Evolutionary conservation across 177 flowering plant species (phyloP).

Genomic region (Telopea speciosissima): DNA sequence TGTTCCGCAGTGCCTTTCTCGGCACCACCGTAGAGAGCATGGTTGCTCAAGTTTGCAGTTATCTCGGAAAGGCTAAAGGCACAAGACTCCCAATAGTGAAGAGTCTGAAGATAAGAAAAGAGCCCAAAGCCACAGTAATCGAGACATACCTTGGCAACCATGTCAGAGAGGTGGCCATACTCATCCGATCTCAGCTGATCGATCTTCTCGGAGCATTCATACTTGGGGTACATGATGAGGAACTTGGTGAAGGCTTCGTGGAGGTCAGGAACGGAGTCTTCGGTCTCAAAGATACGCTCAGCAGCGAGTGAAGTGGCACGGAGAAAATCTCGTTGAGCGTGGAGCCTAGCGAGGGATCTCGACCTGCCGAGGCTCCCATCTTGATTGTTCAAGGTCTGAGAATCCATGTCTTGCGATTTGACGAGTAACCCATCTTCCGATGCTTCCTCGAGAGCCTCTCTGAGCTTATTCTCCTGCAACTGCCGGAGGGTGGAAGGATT

Average conservation of each 20-base stretch:
- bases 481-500: constrained; percentile 35
- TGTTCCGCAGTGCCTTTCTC: constrained; percentile 53
- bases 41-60: constrained; percentile 66
- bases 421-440: constrained; percentile 60
- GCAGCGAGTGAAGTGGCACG: constrained; percentile 58
- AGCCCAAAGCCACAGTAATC: constrained; percentile 74
- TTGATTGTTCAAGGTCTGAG: constrained; percentile 31
- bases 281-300: constrained; percentile 32
- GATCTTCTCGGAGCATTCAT: constrained; percentile 47
- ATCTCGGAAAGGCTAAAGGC: constrained; percentile 61
- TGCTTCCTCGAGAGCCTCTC: constrained; percentile 64
- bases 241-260: constrained; percentile 45
- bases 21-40: constrained; percentile 65
- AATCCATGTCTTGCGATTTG: constrained; percentile 47
- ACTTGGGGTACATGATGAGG: constrained; percentile 67
- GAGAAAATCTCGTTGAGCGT: constrained; percentile 54
- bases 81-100: constrained; percentile 53
- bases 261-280: constrained; percentile 42
- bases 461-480: constrained; percentile 53
- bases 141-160: constrained; percentile 55
- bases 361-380: constrained; percentile 41
- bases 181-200: constrained; percentile 56
- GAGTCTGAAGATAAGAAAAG: constrained; percentile 45
- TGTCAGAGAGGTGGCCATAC: constrained; percentile 41
- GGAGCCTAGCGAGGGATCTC: constrained; percentile 51